Conservation (phyloP, 1,139 yeast genomes). For the Yamadazyma friedrichii region DNA sequence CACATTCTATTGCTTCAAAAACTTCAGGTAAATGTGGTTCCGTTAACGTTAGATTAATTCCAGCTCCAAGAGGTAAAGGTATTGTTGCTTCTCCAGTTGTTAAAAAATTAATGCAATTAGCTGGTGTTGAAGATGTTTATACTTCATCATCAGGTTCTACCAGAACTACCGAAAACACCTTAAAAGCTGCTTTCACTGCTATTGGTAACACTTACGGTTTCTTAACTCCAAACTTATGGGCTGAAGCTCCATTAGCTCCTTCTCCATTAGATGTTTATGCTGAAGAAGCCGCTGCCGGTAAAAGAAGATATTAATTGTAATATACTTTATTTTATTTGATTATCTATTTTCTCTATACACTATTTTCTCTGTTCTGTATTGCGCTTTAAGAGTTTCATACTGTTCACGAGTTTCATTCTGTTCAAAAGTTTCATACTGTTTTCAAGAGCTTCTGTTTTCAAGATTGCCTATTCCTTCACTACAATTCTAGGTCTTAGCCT, state of each 20-base stretch:
- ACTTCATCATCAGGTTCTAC: slow-evolving; percentile 99
- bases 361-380: not conserved
- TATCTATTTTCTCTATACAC: not conserved
- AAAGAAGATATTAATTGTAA: slow-evolving; percentile 62
- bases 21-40: slow-evolving; percentile 99
- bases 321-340: slow-evolving; percentile 1
- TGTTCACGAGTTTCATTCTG: too few species aligned
- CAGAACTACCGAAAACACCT: slow-evolving; percentile 99
- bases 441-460: too few species aligned
- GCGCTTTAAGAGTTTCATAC: too few species aligned
- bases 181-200: slow-evolving; percentile 99
- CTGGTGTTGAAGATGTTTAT: slow-evolving; percentile 99
- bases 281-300: slow-evolving; percentile 74
- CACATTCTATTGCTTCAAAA: slow-evolving; percentile 98
- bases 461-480: too few species aligned
- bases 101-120: slow-evolving; percentile 97
- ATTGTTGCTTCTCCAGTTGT: slow-evolving; percentile 99
- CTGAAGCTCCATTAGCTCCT: slow-evolving; percentile 75
- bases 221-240: slow-evolving; percentile 99
- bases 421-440: too few species aligned
- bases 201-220: slow-evolving; percentile 99
- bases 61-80: slow-evolving; percentile 99
- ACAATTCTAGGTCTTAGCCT: too few species aligned
- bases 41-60: slow-evolving; percentile 96
- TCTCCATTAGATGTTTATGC: slow-evolving; percentile 95